Evolutionary conservation across 208 protist genomes (phyloP).

Genomic region (Porcisia hertigi): DNA sequence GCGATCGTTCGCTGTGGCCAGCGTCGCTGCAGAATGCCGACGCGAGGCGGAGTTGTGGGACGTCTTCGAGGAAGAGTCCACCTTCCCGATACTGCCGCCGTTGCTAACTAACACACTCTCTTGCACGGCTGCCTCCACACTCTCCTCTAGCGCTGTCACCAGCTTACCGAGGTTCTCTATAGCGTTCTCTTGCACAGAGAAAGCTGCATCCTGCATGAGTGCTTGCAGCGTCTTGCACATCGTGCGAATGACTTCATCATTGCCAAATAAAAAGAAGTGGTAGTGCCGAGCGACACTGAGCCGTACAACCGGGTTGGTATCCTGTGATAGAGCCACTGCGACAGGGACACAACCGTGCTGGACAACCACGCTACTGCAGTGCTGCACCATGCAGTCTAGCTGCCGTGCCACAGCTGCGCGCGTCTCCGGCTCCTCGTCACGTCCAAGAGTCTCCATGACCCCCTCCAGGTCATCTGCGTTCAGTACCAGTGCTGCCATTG

Average conservation of each 20-base stretch:
- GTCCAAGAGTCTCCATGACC: conserved; percentile 46
- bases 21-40: background rate
- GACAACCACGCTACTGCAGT: conserved; percentile 23
- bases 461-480: conserved; percentile 49
- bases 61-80: conserved; percentile 7
- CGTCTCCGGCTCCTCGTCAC: conserved; percentile 70
- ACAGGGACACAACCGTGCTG: conserved; percentile 38
- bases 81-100: background rate
- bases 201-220: conserved; percentile 49
- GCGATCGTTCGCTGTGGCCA: conserved; percentile 8
- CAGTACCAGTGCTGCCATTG: conserved; percentile 42
- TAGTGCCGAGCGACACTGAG: conserved; percentile 46
- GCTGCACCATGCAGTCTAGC: conserved; percentile 37
- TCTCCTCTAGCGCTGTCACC: conserved; percentile 27
- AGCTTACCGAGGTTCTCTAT: conserved; percentile 44
- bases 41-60: conserved; percentile 21
- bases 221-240: conserved; percentile 41
- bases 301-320: conserved; percentile 58
- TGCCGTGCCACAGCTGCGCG: conserved; percentile 69
- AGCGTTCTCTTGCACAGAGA: conserved; percentile 47
- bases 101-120: background rate
- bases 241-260: conserved; percentile 29
- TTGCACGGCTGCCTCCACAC: conserved; percentile 23
- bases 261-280: conserved; percentile 47
- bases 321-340: conserved; percentile 50